Evolutionary conservation across 2,329 filamentous ascomycete genomes (phyloP), one percentile per base, ranked within the genome.

Genomic region (Trichoderma guizhouense): DNA sequence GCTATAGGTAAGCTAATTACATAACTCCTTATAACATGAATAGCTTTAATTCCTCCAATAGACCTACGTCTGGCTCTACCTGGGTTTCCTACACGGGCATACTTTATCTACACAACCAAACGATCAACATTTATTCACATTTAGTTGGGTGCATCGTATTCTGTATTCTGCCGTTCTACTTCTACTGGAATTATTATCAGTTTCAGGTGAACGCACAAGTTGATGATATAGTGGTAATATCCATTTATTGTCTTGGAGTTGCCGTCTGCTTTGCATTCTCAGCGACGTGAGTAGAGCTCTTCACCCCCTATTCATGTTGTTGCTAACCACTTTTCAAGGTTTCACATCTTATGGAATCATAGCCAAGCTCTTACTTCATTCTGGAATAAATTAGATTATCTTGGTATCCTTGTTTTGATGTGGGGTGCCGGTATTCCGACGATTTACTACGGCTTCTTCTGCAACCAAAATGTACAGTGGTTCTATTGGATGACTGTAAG

Each of bases 381-480:
- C 26, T 71, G 72, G 43, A 71, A 67, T 55, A 66, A 73, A 30
- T 55, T 74, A 21, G 73, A 74, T 43, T 74, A 74, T 53, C 64
- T 74, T 3, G 73, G 73, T 15, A 74, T 74, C n/a, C 69, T 74
- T 18, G 57, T 74, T 21, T 65, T 74, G 18, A 74, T 74, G 73
- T 74, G 69, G 68, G 65, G 72, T 21, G 73, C 73, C 11, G 69
- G 69, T 24, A 73, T 74, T 64, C 73, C 73, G 12, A 71, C 65
- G 26, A 72, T 74, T 15, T 74, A 74, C 61, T 74, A 73, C 55
- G 74, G 74, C 15, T 76, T 76, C 32, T 53, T 73, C 7, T 76
- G 74, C 63, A 69, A 76, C 39, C 71, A 39, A 7, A 69, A 15
- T 12, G 39, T 75, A 18, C 63, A 60, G 32, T 7, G 61, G 7